Evolutionary conservation across 129 eudicot species (phyloP), one percentile per base, ranked within the genome.

Genomic region (Apium graveolens): DNA sequence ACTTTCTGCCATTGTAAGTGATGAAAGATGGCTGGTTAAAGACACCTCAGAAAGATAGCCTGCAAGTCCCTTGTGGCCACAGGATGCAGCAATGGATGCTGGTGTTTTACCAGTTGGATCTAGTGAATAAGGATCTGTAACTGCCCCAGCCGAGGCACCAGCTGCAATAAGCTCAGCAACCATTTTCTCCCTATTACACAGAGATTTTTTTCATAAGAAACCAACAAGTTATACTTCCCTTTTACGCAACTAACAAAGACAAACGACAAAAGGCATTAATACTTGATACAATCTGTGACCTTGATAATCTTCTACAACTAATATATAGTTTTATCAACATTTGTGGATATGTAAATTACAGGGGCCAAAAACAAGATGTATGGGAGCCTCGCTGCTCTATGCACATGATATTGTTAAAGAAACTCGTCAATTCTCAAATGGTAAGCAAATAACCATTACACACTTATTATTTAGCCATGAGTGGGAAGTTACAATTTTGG

Each of bases 1-100:
- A 38, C 83, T 86, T 80, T 92, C 90, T 78, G 85, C 89, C 74
- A 88, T 69, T 29, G 81, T 88, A 46, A 90, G 96, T 80, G 99
- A 86, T 51, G 93, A 85, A 41, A 90, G 92, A 86, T 96, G 99
- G 80, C 84, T 90, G 70, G 99, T 96, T 74, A 96, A 85, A 29
- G 93, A 89, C 76, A 87, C 74, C 82, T 96, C 99, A 48, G 97
- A 96, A 74, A 96, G 96, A 81, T 92, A 96, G 57, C 99, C 97
- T 16, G 99, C 99, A 74, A 96, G 97, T 75, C 99, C 99, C 73
- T 81, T 86, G 88, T 96, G 95, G 69, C 97, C 97, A 80, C 66
- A 81, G 71, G 82, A 62, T 27, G 93, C 89, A 81, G 99, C 97
- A 76, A 96, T 85, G 37, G 96, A 88, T 81, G 97, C 99, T 34